Conservation (phyloP, 2,329 filamentous ascomycete species). For the Intubia oerlemansii region DNA sequence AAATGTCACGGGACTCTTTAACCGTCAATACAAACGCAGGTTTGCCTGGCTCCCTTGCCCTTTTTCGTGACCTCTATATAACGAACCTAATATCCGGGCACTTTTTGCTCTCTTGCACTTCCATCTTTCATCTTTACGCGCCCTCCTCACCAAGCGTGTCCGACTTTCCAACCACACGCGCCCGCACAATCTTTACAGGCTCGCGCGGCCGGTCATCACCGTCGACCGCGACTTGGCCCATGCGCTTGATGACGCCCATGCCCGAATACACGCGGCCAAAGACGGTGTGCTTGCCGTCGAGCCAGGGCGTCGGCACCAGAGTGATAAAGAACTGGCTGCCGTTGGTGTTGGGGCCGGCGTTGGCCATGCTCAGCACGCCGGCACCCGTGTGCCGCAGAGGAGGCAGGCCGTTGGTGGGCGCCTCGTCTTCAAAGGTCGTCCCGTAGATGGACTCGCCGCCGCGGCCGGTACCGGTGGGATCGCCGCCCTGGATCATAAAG, state of each 20-base stretch:
- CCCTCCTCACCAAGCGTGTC: too few relatives aligned
- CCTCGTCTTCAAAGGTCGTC: conserved; percentile 87
- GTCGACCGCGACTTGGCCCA: conserved; percentile 74
- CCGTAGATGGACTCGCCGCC: conserved; percentile 83
- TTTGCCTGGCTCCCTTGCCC: too few relatives aligned
- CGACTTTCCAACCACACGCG: conserved; percentile 47
- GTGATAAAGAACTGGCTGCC: conserved; percentile 95
- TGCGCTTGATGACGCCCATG: conserved; percentile 62
- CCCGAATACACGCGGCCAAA: conserved; percentile 80
- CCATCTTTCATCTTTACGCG: too few relatives aligned
- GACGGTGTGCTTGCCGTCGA: conserved; percentile 93
- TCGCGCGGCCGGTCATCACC: conserved; percentile 61
- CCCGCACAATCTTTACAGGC: conserved; percentile 60
- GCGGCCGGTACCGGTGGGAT: conserved; percentile 82
- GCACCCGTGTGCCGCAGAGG: conserved; percentile 75
- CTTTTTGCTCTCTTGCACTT: too few relatives aligned
- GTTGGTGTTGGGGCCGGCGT: conserved; percentile 81
- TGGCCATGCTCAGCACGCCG: conserved; percentile 91
- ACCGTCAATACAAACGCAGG: too few relatives aligned
- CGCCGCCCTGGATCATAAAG: conserved; percentile 93
- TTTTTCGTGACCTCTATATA: too few relatives aligned
- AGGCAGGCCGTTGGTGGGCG: too few relatives aligned
- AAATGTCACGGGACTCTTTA: too few relatives aligned
- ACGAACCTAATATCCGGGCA: too few relatives aligned
- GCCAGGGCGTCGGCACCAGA: conserved; percentile 80